Percentiles rank a stretch among this genome's conserved stretches.
Evolutionary conservation across 345 rosid species (phyloP).

Genomic region (Clarkia xantiana): DNA sequence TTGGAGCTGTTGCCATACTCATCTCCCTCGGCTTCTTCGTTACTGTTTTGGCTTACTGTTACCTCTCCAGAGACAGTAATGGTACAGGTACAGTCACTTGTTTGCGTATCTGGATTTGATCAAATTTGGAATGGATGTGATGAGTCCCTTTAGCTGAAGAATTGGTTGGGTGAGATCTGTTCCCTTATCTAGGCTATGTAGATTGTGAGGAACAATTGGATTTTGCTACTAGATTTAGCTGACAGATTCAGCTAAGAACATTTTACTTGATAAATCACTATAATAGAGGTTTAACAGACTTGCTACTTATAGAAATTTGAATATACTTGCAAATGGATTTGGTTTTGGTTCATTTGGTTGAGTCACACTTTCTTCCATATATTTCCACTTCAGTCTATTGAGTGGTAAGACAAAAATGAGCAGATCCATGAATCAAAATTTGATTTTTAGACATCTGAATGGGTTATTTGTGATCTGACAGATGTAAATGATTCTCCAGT

Average conservation of each 20-base stretch:
- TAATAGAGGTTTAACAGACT: not conserved
- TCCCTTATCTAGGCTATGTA: not conserved
- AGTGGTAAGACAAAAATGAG: no score
- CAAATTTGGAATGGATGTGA: not conserved
- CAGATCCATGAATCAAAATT: not conserved
- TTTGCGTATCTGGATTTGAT: not conserved
- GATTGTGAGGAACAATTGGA: not conserved
- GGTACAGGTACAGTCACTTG: slow-evolving; percentile 14
- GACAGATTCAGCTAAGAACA: not conserved
- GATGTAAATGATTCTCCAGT: slow-evolving; percentile 18
- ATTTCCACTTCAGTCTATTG: no score
- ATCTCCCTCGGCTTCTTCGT: slow-evolving; percentile 39
- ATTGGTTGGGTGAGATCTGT: not conserved
- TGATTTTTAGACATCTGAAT: not conserved
- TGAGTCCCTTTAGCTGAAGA: not conserved
- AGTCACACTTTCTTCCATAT: not conserved
- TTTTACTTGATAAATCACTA: not conserved
- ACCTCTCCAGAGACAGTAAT: slow-evolving; percentile 32
- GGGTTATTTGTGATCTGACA: slow-evolving; percentile 10
- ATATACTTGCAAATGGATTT: not conserved
- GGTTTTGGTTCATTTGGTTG: not conserved
- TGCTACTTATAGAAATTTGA: not conserved
- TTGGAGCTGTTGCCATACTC: slow-evolving; percentile 31
- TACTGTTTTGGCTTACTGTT: slow-evolving; percentile 52
- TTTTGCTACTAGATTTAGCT: slow-evolving; percentile 2